Percentiles rank a stretch among this genome's conserved stretches.
phyloP scores from a whole-genome alignment of 768 basidiomycete species.

The Boletus barrowsii region DNA sequence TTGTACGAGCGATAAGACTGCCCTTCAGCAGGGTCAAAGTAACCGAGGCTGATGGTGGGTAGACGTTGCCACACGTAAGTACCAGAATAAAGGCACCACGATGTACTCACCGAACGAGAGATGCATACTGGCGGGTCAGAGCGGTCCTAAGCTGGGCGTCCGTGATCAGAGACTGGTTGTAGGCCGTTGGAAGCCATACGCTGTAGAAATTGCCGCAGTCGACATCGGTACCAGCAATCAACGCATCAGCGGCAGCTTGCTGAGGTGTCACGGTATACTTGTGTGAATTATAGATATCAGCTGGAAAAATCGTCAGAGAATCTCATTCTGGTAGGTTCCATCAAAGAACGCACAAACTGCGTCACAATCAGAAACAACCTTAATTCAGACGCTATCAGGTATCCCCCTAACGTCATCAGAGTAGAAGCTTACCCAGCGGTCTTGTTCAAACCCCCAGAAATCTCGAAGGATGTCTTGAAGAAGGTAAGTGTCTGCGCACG shows the following conservation, averaged over 20 bases:
- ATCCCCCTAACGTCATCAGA: not conserved
- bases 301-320: not conserved
- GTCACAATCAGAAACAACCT: constrained; percentile 50
- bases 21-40: constrained; percentile 43
- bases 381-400: not conserved
- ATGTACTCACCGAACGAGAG: constrained; percentile 45
- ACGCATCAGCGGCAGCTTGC: constrained; percentile 47
- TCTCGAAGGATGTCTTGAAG: constrained; percentile 51
- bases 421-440: constrained; percentile 42
- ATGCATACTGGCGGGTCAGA: constrained; percentile 47
- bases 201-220: constrained; percentile 53
- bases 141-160: constrained; percentile 43
- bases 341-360: constrained; percentile 26
- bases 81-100: not conserved
- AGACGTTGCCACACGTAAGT: too few relatives aligned
- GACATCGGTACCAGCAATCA: constrained; percentile 53
- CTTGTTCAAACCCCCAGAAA: constrained; percentile 48
- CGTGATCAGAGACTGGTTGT: constrained; percentile 46
- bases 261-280: constrained; percentile 43
- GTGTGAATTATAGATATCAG: constrained; percentile 49
- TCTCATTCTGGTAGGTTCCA: not conserved
- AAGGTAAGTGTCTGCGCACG: constrained; percentile 52
- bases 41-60: constrained; percentile 43
- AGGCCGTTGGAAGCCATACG: constrained; percentile 43
- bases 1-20: constrained; percentile 49